Evolutionary conservation across 192 early-diverging fungal genomes (phyloP).

Genomic region (Globomyces pollinis-pini): DNA sequence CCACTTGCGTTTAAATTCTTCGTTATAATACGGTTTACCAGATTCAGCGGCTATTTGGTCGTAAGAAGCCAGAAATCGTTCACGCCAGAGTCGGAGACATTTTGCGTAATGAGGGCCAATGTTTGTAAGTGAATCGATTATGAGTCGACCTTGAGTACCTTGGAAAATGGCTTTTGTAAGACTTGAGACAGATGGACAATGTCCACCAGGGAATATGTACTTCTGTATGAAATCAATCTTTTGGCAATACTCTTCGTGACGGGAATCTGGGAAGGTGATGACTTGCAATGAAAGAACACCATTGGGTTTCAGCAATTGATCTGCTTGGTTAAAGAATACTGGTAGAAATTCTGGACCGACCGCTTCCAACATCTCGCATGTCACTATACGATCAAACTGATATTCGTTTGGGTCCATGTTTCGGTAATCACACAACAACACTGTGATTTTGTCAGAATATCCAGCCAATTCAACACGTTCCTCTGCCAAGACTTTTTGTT

Average conservation of each 20-base stretch:
- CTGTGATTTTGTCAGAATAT: constrained; percentile 43
- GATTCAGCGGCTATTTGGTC: constrained; percentile 35
- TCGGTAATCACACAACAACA: constrained; percentile 64
- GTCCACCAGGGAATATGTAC: constrained; percentile 71
- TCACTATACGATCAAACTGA: constrained; percentile 63
- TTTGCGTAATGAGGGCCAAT: constrained; percentile 66
- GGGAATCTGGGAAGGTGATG: constrained; percentile 63
- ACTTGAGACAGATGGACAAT: constrained; percentile 57
- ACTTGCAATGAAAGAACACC: constrained; percentile 55
- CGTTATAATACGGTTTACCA: constrained; percentile 33
- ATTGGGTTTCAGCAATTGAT: constrained; percentile 47
- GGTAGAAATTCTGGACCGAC: constrained; percentile 60
- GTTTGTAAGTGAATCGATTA: constrained; percentile 51
- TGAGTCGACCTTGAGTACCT: constrained; percentile 45
- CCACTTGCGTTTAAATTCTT: constrained; percentile 65
- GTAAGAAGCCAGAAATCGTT: constrained; percentile 49
- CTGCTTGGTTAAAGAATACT: constrained; percentile 52
- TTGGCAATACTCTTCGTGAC: constrained; percentile 49
- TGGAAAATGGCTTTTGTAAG: constrained; percentile 43
- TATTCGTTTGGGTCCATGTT: constrained; percentile 41
- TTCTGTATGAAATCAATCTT: constrained; percentile 65
- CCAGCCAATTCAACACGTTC: constrained; percentile 51
- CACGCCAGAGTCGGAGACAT: constrained; percentile 62
- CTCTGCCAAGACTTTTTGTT: constrained; percentile 60
- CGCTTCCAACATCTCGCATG: constrained; percentile 70